These are phyloP conservation scores for Fomitopsis betulina DNA, from an alignment of 1,284 basidiomycete genomes.

Conservation along the genomic window DNA sequence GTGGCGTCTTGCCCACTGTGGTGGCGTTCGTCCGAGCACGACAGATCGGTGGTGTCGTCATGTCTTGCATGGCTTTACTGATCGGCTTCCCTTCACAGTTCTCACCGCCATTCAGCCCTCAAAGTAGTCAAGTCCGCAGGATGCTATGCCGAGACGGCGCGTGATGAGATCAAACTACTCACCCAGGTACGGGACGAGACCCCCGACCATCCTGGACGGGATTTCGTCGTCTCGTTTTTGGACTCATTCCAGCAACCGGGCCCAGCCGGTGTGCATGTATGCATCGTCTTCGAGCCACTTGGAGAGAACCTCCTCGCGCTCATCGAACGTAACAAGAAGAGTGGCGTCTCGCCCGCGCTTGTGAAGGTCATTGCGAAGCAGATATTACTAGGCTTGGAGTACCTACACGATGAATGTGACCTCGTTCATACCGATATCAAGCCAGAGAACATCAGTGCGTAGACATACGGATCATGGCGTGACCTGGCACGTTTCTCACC, in stretches of 20 bases:
- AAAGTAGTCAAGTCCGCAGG: constrained; percentile 91
- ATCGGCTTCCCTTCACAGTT: constrained; percentile 33
- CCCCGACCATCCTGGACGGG: constrained; percentile 62
- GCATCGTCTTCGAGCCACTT: constrained; percentile 89
- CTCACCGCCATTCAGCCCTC: constrained; percentile 76
- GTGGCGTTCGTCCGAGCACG: not conserved
- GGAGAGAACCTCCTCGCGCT: constrained; percentile 85
- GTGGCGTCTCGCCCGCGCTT: constrained; percentile 75
- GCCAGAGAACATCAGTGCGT: constrained; percentile 87
- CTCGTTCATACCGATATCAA: constrained; percentile 89
- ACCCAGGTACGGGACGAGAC: constrained; percentile 73
- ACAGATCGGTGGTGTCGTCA: not conserved
- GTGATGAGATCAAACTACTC: constrained; percentile 87
- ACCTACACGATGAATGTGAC: constrained; percentile 87
- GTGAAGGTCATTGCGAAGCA: constrained; percentile 84
- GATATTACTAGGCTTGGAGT: constrained; percentile 84
- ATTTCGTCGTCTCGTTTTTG: constrained; percentile 79
- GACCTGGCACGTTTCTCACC: not conserved
- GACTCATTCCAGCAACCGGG: constrained; percentile 75
- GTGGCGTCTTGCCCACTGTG: not conserved
- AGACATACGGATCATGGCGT: constrained; percentile 5
- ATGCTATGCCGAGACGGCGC: constrained; percentile 83
- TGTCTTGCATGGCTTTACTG: constrained; percentile 1
- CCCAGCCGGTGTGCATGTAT: constrained; percentile 73
- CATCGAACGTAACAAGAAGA: constrained; percentile 84